Base-by-base conservation (phyloP, 2,329 filamentous ascomycete species). In the Aspergillus eucalypticola region DNA sequence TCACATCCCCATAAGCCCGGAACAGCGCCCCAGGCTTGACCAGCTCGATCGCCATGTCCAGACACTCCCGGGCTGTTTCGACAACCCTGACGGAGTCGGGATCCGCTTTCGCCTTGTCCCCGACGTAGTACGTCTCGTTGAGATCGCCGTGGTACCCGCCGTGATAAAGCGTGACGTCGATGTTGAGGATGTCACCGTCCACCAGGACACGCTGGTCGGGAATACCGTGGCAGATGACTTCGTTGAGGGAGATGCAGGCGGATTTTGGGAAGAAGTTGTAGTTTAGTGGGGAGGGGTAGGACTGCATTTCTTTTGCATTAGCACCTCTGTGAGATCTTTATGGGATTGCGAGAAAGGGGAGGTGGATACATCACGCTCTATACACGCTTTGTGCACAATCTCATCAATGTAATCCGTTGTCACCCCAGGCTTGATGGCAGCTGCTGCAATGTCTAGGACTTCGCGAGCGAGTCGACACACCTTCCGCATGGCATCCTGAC, bases 51-150 rank as follows among this genome's bases (percentile, higher is more conserved):
- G 93, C 88, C 76, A 90, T 86, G 17, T 94, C 88, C 32, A 97
- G 81, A 70, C 89, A 94, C 74, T 96, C 88, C 63, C 93, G 86
- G 11, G 93, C 88, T 5, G 92, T 86, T 78, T 97, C 93, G 1
- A 95, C 89, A 0, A 97, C 89, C 44, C 91, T 86, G 25, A 96
- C 90, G 5, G 89, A 86, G 66, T 96, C 92, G 1, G 90, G 86
- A 68, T 96, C 88, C 4, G 89, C 87, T 73, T 86, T 85, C 48
- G 93, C 90, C 69, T 88, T 89, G 67, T 93, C 88, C 53, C 93
- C 93, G 38, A 97, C 88, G 74, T 97, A 97, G 79, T 96, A 97
- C 5, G 93, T 97, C 80, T 96, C 93, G 79, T 97, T 97, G 54
- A 97, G 79, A 73, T 97, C 93, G 60, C 90, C 91, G 73, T 97